Evolutionary conservation across 495 filamentous ascomycete species (phyloP), one percentile per base, ranked within the genome.

Genomic region (Penicillium verhagenii): DNA sequence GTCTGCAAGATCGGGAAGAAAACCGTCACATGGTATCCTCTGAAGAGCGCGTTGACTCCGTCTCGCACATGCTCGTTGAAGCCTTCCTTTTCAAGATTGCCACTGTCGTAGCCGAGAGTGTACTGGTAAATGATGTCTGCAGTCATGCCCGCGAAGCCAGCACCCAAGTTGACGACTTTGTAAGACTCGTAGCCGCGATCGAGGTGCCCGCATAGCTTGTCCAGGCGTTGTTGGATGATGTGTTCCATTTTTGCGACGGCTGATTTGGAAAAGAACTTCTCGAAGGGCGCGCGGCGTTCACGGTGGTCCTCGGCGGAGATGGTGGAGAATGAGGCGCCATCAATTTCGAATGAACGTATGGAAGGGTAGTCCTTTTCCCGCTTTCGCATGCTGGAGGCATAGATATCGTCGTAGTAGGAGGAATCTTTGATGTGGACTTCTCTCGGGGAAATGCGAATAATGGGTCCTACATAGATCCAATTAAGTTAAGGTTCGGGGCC

Each of bases 361-460:
- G n/a, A 18, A 0, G 29, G 5, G 1, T 43, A 28, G 19, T 65
- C 57, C 33, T 72, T 72, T 18, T 73, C 67, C 9, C 70, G 61
- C 14, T 49, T 48, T 7, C 59, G 54, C 2, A 53, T 42, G 40
- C 47, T 53, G 0, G 58, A 54, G 13, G 71, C 53, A 16, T 71
- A 72, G 3, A 75, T 64, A 13, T 70, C 65, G 6, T 71, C 66
- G 49, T 72, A 75, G 21, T 67, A 75, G n/a, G 48, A 49, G 0
- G 67, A 54, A 26, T 76, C 73, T n/a, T 68, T 69, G 49, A 74
- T 63, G 47, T 79, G 76, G 3, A 85, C 52, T 54, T 84, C 79
- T 14, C 67, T 37, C 0, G 82, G 82, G 23, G 65, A 76, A 33
- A 84, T 69, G 6, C 82, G 74, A 18, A 84, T 60, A 44, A 84